Evolutionary conservation across 2,329 filamentous ascomycete species (phyloP), one percentile per base, ranked within the genome.

Genomic region (Verticillium nonalfalfae): DNA sequence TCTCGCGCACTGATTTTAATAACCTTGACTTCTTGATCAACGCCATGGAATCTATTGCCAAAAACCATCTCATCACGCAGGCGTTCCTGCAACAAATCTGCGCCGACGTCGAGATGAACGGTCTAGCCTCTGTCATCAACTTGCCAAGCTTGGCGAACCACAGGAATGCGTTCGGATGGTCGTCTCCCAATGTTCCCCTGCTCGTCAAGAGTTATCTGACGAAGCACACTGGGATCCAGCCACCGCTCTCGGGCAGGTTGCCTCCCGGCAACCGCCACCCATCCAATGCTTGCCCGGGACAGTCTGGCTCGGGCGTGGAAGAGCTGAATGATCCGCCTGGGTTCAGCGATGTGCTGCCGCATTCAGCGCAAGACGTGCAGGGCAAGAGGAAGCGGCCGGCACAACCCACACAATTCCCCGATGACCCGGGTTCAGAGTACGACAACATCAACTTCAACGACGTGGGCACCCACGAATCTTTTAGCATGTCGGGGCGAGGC

Each of bases 81-180:
- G 91, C 90, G 0, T 97, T 97, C 71, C 78, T 96, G n/a, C 87
- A 89, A 11, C 93, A 97, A 70, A 78, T 94, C 1, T 85, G 93
- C 62, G 81, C 93, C n/a, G 93, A 97, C 67, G 84, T 97, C 9
- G 86, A 92, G 39, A 71, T 72, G 36, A 82, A 80, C 63, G 75
- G 73, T 1, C 69, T 84, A 33, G 65, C 69, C 3, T 64, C 70
- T 3, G 68, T 70, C 11, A 71, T 79, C 10, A 69, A 67, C 9
- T 64, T 80, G n/a, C 74, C 78, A 1, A 67, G 65, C 3, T 65
- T 80, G 14, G 67, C 69, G 14, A 71, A 70, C 40, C 71, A 76
- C 55, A 70, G 70, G 13, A 64, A 70, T 54, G 63, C 70, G 2
- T 72, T 72, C 50, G 68, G 68, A 3, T 66, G 66, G 9, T 64